A percentile compares a stretch with the other conserved stretches of the same genome.
These are phyloP conservation scores for Hamigera avellanea DNA, from an alignment of 495 filamentous ascomycete genomes.

Conservation along the genomic window DNA sequence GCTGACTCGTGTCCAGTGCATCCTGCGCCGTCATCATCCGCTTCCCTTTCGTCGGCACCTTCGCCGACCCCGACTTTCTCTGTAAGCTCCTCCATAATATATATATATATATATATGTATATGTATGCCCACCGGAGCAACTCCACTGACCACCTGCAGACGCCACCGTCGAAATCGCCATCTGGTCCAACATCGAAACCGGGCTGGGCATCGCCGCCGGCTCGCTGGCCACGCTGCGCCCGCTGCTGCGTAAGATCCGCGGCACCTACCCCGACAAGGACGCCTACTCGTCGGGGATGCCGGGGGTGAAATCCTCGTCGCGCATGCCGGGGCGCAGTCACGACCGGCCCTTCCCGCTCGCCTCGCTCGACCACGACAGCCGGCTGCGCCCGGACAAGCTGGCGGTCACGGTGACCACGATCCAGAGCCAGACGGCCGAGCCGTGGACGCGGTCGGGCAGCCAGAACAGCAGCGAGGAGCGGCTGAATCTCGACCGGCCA, in stretches of 20 bases:
- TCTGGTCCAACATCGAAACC: constrained; percentile 35
- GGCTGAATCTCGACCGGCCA: constrained; percentile 13
- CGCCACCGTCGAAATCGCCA: constrained; percentile 28
- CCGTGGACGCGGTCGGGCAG: constrained; percentile 11
- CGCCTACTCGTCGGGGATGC: constrained; percentile 15
- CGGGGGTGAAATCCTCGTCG: constrained; percentile 10
- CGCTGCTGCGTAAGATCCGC: constrained; percentile 27
- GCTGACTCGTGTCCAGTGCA: constrained; percentile 14
- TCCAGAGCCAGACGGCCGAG: constrained; percentile 18
- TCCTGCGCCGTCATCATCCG: constrained; percentile 30
- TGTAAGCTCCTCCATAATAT: constrained; percentile 13
- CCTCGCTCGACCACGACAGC: constrained; percentile 16
- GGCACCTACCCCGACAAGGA: constrained; percentile 13
- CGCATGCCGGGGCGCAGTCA: constrained; percentile 6
- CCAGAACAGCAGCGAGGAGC: constrained; percentile 24
- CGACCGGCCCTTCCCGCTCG: constrained; percentile 15
- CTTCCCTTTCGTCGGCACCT: constrained; percentile 28
- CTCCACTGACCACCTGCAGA: constrained; percentile 10
- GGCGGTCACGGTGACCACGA: constrained; percentile 27
- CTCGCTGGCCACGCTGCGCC: constrained; percentile 35
- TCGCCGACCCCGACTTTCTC: constrained; percentile 25
- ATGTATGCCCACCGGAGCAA: too few relatives aligned
- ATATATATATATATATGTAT: too few relatives aligned
- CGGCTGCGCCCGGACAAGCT: constrained; percentile 27
- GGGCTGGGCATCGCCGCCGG: constrained; percentile 35